Base-by-base conservation (phyloP, 23 red algal genomes). In the Gracilaria domingensis region DNA sequence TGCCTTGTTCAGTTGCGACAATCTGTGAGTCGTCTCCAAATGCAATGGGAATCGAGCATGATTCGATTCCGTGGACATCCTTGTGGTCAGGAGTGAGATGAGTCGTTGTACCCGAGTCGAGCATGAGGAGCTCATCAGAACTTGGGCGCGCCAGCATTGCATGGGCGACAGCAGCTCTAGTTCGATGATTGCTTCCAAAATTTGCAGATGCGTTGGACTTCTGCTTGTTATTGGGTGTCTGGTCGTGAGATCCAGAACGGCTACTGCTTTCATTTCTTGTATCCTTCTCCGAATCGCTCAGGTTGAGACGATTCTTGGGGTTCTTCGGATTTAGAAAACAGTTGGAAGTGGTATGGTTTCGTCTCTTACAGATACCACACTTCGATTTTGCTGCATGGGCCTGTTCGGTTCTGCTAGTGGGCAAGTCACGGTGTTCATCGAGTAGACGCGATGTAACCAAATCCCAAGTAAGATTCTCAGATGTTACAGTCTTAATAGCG, bases 1-100 rank as follows among this genome's bases (percentile, higher is more conserved):
- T 33, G 23, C 84, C 84, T 29, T 28, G 37, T 24, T 88, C 56
- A 45, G 84, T 76, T 1, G 37, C 65, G 3, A 28, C 44, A 38
- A 54, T 75, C 34, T 88, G 24, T 0, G 84, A 88, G 84, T 88
- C 39, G 29, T 88, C 65, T 13, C 84, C 84, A 12, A 88, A 39
- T 2, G 84, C 34, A 29, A 88, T 88, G 21, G 61, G 61, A 5
- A 75, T 49, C 23, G 26, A 26, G 38, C 84, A 88, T 75, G 8
- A 4, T 25, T 45, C 29, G 30, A n/a, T 77, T 6, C 30, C 24
- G 1, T 32, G 30, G 8, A 77, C 8, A 29, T 77, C 24, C 39
- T 4, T 44, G 1, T 7, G n/a, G 9, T n/a, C 26, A 24, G 48
- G 34, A 11, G 72, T 77, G 8, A 40, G 57, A 34, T 88, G 84